Evolutionary conservation across 805 yeast genomes (phyloP), one percentile per base, ranked within the genome.

Genomic region (Candida hungchunana): DNA sequence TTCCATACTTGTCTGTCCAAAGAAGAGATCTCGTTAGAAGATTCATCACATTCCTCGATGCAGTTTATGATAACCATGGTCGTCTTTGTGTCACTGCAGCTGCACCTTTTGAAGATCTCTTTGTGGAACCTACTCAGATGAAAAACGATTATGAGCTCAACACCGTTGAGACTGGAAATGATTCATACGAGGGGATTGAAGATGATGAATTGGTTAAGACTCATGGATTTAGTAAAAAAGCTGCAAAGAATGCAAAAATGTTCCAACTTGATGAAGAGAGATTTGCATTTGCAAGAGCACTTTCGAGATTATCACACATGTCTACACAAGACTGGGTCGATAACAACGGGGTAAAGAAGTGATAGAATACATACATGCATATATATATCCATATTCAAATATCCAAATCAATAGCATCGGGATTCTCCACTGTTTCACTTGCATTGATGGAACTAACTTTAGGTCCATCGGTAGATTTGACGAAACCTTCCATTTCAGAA

Each of bases 251-350:
- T 53, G 83, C 88, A 1, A 77, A 47, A 24, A 74, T 84, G 74
- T 90, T 93, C 64, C 85, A 84, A 6, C 73, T 93, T 26, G 97
- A 88, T 60, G 98, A 90, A 60, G 98, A 90, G 63, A 75, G 82
- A 58, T 93, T 90, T 65, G 98, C 98, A 15, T 90, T 90, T 67
- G 96, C 96, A 0, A 74, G 98, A 55, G 97, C 97, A 0, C 67
- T 90, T 40, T 81, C 93, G 50, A 77, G 98, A 56, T 68, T 93
- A 47, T 74, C 89, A 28, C 97, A 90, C 49, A 90, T 90, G 97
- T 81, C 95, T 47, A 82, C 95, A 5, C 80, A 79, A 18, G 95
- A 83, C 34, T 90, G 98, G 98, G 79, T 86, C 6, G 87, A 81
- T 37, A 54, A 43, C 22, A 51, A 48, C 29, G 43, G 39, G 14